phyloP scores from a whole-genome alignment of 768 basidiomycete genomes.

The Pseudohyphozyma bogoriensis region DNA sequence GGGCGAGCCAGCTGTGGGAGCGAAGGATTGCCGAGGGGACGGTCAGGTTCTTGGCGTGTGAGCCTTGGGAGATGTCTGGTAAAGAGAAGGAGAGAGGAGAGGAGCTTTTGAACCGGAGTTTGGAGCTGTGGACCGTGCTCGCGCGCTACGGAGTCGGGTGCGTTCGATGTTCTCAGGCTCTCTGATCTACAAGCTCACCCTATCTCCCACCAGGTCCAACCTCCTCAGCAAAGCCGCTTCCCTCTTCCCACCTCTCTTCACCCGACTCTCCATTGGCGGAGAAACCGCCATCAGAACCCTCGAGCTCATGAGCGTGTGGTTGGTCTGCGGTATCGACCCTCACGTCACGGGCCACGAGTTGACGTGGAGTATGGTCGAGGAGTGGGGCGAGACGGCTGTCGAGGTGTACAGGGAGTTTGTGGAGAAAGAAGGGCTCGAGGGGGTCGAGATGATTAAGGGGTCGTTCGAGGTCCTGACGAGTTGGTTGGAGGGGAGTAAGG shows the following conservation, averaged over 20 bases:
- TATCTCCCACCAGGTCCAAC: too few species aligned
- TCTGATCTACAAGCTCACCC: too few species aligned
- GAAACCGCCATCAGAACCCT: too few species aligned
- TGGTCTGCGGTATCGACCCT: conserved; percentile 74
- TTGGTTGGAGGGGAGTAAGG: conserved; percentile 65
- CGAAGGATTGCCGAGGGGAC: conserved; percentile 49
- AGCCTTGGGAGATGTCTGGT: conserved; percentile 42
- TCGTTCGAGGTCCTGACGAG: conserved; percentile 50
- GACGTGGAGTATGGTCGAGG: conserved; percentile 75
- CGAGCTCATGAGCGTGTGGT: conserved; percentile 60
- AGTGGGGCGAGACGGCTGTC: conserved; percentile 57
- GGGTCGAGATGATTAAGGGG: not conserved
- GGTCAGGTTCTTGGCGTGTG: conserved; percentile 58
- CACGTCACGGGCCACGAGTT: conserved; percentile 79
- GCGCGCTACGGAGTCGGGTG: conserved; percentile 60
- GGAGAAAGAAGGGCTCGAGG: too few species aligned
- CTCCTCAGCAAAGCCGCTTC: too few species aligned
- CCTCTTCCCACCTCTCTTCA: too few species aligned
- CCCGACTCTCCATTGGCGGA: too few species aligned
- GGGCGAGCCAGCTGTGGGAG: conserved; percentile 51
- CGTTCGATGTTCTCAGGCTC: too few species aligned
- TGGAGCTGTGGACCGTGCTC: conserved; percentile 56
- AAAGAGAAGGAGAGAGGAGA: conserved; percentile 43
- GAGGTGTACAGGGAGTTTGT: conserved; percentile 39
- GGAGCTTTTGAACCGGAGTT: conserved; percentile 43